Conservation (phyloP, 768 basidiomycete genomes). For the Suillus ampliporus region DNA sequence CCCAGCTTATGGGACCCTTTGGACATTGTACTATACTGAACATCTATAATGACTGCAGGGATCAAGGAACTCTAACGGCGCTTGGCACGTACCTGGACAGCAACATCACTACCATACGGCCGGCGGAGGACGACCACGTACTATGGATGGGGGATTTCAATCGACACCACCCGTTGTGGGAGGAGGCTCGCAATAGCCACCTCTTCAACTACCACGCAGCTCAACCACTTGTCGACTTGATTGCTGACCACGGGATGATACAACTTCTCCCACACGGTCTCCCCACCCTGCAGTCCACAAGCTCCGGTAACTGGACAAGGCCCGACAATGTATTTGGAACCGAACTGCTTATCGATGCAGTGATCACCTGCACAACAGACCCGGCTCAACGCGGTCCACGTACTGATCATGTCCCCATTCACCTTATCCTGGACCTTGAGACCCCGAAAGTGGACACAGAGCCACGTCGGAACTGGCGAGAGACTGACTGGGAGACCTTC, state of each 20-base stretch:
- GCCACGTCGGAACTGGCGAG: slow-evolving; percentile 8
- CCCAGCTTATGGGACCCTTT: slow-evolving; percentile 12
- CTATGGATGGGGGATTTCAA: slow-evolving; percentile 47
- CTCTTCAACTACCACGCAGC: slow-evolving; percentile 28
- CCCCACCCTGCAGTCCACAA: slow-evolving; percentile 39
- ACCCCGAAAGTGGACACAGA: no score
- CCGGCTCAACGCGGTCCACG: accelerated
- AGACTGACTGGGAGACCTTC: slow-evolving; percentile 17
- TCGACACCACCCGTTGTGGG: slow-evolving; percentile 47
- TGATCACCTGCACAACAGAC: neutral
- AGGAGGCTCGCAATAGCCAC: slow-evolving; percentile 34
- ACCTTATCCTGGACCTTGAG: neutral
- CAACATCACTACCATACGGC: neutral
- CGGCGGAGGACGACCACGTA: slow-evolving; percentile 16
- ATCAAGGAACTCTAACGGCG: slow-evolving; percentile 23
- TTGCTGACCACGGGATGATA: slow-evolving; percentile 31
- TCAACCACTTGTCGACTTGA: slow-evolving; percentile 32
- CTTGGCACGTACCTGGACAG: slow-evolving; percentile 15
- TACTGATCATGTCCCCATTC: slow-evolving; percentile 24
- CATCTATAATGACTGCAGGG: slow-evolving; percentile 39
- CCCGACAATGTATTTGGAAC: slow-evolving; percentile 24
- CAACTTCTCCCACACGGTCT: slow-evolving; percentile 41
- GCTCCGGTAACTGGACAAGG: slow-evolving; percentile 33
- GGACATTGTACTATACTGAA: slow-evolving; percentile 19
- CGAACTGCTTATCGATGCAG: accelerated